Evolutionary conservation across 768 basidiomycete species (phyloP), one percentile per base, ranked within the genome.

Genomic region (Candolleomyces efflorescens): DNA sequence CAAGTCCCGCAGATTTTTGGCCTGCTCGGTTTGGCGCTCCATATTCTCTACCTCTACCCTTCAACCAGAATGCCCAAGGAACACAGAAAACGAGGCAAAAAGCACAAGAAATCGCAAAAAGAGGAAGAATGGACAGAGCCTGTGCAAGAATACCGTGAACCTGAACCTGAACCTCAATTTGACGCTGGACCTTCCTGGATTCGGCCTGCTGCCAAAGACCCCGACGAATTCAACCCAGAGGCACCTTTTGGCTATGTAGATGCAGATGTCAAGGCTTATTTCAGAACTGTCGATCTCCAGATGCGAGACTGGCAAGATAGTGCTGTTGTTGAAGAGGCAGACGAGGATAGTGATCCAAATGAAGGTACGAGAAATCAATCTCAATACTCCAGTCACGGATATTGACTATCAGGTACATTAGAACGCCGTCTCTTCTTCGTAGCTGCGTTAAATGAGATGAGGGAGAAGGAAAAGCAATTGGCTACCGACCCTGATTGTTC

Each of bases 401-500:
- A 11, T 11, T 53, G 32, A 32, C n/a, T 53, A 22, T n/a, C 18
- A 17, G n/a, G n/a, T 53, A 17, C 20, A 36, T 50, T 68, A 92
- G 93, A 91, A 65, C 81, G 86, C 54, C 82, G 85, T 18, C 73
- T 90, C 58, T 91, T 96, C 64, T 82, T 96, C 54, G 73, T 87
- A 26, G 90, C 94, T 1, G 92, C 94, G 18, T 73, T 98, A 26
- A 78, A 80, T 17, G 92, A 97, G 65, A 89, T 97, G 83, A 78
- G 79, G 22, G 87, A 83, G 5, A 94, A 96, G 69, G 97, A 98
- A 73, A 87, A 88, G 53, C 86, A 89, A 59, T 82, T 97, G 11
- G 86, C 94, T 0, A 94, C 94, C 0, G 97, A 99, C 70, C 91
- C 92, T 5, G 94, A 98, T 59, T 95, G 93, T 65, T 94, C 95